phyloP scores from a whole-genome alignment of 257 asterid genomes.

The Craterostigma plantagineum region DNA sequence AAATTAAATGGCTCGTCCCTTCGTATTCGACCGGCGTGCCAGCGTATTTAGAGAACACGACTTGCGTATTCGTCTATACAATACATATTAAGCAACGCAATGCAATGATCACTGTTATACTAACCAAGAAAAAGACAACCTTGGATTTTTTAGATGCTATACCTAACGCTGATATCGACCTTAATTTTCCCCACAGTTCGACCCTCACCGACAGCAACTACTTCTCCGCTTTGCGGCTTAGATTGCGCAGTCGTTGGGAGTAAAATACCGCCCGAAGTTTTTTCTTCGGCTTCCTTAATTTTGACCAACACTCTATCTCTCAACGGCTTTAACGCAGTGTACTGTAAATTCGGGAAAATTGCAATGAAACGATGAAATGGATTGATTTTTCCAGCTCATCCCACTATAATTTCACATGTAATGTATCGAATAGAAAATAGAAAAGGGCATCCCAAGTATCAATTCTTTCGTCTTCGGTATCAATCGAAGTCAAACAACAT shows the following conservation, averaged over 20 bases:
- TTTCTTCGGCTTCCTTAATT: slow-evolving; percentile 68
- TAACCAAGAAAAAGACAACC: neutral
- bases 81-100: slow-evolving; percentile 9
- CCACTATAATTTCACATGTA: no score
- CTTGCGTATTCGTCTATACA: slow-evolving; percentile 66
- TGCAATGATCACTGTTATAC: neutral
- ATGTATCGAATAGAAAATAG: no score
- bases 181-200: slow-evolving; percentile 59
- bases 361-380: no score
- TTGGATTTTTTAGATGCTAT: slow-evolving; percentile 1
- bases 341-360: slow-evolving; percentile 25
- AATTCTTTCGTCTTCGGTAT: no score
- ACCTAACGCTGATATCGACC: slow-evolving; percentile 67
- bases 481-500: no score
- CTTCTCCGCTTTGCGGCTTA: slow-evolving; percentile 79
- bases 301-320: slow-evolving; percentile 88
- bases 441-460: no score
- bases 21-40: slow-evolving; percentile 93
- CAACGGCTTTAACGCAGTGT: slow-evolving; percentile 86
- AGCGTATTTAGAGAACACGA: slow-evolving; percentile 80
- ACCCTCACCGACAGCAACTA: slow-evolving; percentile 92
- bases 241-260: slow-evolving; percentile 64
- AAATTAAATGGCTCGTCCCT: slow-evolving; percentile 62
- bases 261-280: slow-evolving; percentile 73
- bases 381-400: no score